A percentile compares a stretch with the other conserved stretches of the same genome.
These are phyloP conservation scores for Candida xiaguanensis DNA, from an alignment of 805 yeast genomes.

Conservation along the genomic window DNA sequence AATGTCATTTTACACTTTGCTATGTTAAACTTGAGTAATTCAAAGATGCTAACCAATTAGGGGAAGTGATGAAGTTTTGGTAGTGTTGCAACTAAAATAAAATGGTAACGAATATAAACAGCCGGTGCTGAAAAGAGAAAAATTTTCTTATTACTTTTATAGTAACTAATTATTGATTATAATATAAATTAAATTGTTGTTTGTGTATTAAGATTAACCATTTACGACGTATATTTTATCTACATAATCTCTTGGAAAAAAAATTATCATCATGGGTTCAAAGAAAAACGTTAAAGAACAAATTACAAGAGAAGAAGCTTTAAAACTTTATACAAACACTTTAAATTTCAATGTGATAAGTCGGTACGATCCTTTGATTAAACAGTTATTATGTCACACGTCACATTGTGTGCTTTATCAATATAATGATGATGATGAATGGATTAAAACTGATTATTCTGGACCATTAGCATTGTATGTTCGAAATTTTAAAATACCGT, in stretches of 20 bases:
- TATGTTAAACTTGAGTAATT: no score
- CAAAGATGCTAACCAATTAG: no score
- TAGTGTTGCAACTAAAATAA: no score
- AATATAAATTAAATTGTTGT: no score
- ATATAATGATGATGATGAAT: slow-evolving; percentile 57
- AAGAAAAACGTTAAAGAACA: slow-evolving; percentile 21
- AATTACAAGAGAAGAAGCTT: slow-evolving; percentile 41
- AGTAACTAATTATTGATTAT: no score
- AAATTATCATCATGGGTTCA: slow-evolving; percentile 7
- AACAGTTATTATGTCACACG: slow-evolving; percentile 63
- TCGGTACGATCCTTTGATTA: slow-evolving; percentile 69
- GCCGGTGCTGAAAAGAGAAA: no score
- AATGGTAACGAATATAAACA: no score
- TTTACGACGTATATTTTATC: no score
- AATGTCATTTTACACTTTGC: no score
- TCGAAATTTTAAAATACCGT: slow-evolving; percentile 39
- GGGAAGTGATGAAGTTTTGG: no score
- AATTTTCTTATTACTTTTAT: no score
- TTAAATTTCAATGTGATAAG: slow-evolving; percentile 73
- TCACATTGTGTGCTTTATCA: slow-evolving; percentile 71
- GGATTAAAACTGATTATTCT: slow-evolving; percentile 68
- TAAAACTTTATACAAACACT: slow-evolving; percentile 64
- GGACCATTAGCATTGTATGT: slow-evolving; percentile 69
- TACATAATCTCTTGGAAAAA: not conserved
- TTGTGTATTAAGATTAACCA: no score